Evolutionary conservation across 345 rosid species (phyloP).

Genomic region (Odontarrhena argentea): DNA sequence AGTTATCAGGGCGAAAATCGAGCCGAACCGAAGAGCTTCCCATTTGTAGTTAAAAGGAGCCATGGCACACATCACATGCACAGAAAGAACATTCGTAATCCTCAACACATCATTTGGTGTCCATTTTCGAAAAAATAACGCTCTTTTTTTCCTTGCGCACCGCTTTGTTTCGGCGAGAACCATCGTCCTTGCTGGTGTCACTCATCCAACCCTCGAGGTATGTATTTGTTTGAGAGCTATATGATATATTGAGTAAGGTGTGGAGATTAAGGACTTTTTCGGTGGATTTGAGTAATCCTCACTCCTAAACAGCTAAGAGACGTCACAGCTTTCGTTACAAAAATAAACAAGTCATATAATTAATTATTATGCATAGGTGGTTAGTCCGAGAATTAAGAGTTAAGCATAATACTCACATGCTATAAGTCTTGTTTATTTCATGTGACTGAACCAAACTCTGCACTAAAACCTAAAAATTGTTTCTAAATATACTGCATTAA

Average conservation of each 20-base stretch:
- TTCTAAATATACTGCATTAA: too few species aligned
- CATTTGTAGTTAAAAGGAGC: conserved; percentile 39
- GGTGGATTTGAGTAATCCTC: conserved; percentile 36
- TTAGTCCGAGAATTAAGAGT: conserved; percentile 29
- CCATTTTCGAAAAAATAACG: conserved; percentile 35
- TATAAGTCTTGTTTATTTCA: too few species aligned
- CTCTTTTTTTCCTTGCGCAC: conserved; percentile 21
- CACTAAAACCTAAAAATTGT: too few species aligned
- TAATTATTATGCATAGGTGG: conserved; percentile 25
- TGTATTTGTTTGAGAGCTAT: conserved; percentile 4
- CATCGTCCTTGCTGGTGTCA: conserved; percentile 22
- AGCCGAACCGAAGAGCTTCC: conserved; percentile 35
- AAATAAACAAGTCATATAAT: conserved; percentile 4
- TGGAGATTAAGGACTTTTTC: conserved; percentile 27
- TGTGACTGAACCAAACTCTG: too few species aligned
- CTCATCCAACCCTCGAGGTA: conserved; percentile 12
- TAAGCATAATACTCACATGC: conserved; percentile 37
- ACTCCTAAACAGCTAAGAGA: conserved; percentile 24
- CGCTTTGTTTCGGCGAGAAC: conserved; percentile 26
- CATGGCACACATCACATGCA: conserved; percentile 32
- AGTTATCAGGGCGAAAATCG: conserved; percentile 18
- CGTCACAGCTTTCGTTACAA: not conserved
- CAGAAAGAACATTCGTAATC: conserved; percentile 30
- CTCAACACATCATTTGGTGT: conserved; percentile 28
- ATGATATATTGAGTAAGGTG: not conserved